Evolutionary conservation across 371 early-diverging fungal species (phyloP), one percentile per base, ranked within the genome.

Genomic region (Caulochytrium protostelioides): DNA sequence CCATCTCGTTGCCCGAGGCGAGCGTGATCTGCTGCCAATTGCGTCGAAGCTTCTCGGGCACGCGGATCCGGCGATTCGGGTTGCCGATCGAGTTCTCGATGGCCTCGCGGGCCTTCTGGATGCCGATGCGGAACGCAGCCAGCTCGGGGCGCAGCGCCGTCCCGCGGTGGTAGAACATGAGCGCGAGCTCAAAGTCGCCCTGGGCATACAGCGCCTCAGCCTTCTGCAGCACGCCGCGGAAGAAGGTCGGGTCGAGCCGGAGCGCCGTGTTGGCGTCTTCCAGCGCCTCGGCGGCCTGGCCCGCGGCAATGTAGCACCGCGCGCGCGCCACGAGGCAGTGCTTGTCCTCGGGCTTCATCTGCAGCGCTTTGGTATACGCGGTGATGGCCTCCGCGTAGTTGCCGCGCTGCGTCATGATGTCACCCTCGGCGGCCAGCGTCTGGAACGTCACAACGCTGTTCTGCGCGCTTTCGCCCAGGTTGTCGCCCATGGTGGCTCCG

Each of bases 161-260:
- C 3, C 65, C 65, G 5, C 65, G 54, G 32, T 64, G 65, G 41
- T 50, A 64, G 34, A 37, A 59, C 42, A 64, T 41, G 22, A 64
- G 38, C 16, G 65, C 65, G 28, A 58, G 41, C 41, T 64, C 65
- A 42, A 64, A 64, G 39, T 64, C 65, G 5, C 65, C 60, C 19
- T 49, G 35, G 8, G 60, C 59, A 39, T 60, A 61, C 13, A 64
- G 45, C 6, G 59, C 56, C 36, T 64, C 62, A 1, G 65, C 65
- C 34, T 64, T 64, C 34, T 57, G 57, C 25, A 49, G 51, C 12
- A 56, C 41, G 22, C 56, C 64, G 25, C 57, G 56, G 38, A 50
- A 52, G 29, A 46, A 61, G 24, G 41, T 36, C 12, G 47, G 43
- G 30, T 62, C 54, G 3, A 52, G 51, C 25, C 48, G 46, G 10